Base-by-base conservation (phyloP, 106 monocot genomes). In the Triglochin maritima region DNA sequence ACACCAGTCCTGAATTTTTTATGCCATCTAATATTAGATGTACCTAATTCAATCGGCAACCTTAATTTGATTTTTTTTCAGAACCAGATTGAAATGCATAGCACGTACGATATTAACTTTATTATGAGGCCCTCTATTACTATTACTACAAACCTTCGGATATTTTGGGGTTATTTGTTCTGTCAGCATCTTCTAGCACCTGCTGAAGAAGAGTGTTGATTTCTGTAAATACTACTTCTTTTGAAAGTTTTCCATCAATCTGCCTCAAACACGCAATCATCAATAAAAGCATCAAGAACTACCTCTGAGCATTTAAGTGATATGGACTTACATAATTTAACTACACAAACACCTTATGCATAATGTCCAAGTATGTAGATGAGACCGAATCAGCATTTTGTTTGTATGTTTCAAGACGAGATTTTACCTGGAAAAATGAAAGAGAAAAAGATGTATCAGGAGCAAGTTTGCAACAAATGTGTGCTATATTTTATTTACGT, bases 361-460 rank as follows among this genome's bases (percentile, higher is more conserved):
- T 63, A 60, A 87, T 56, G 49, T 83, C 77, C 62, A 53, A 12
- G 69, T 90, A 95, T 29, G 83, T 80, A 2, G 94, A 78, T 47
- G 75, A 70, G 56, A 87, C 79, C 57, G 83, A 84, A 77, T 85
- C 81, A 69, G 76, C 63, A 83, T 90, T 90, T 69, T 63, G 50
- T 65, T 90, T 90, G 55, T 90, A 95, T 50, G 83, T 90, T 75
- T 87, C 81, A 70, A 95, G 81, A 74, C 94, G 90, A 66, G 83
- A 81, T 76, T 81, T 90, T 60, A 76, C 90, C 94, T 95, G 67
- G 6, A 17, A 56, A 72, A 66, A 1, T 52, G 52, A 51, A 79
- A 74, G 47, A 17, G 52, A 51, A 53, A 52, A 10, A 8, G 13
- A 46, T 29, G 9, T 51, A 52, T 66, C 17, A 52, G 41, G 47